phyloP scores from a whole-genome alignment of 176 grass and related monocot species.

The Chrysopogon serrulatus region DNA sequence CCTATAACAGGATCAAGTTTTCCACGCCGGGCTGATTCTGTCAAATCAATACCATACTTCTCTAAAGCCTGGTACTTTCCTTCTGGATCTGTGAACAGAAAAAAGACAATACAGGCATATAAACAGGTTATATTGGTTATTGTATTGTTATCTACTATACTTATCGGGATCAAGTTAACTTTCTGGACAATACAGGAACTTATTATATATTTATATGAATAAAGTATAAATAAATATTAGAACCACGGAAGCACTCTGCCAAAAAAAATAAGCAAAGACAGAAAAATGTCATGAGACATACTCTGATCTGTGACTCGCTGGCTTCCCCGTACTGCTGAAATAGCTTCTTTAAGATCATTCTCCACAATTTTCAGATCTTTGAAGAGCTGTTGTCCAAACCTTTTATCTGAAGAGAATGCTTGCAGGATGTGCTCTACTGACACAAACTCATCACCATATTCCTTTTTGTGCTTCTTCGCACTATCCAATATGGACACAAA shows the following conservation, averaged over 20 bases:
- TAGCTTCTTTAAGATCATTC: conserved; percentile 67
- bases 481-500: conserved; percentile 65
- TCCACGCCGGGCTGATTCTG: conserved; percentile 76
- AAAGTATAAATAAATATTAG: neutral
- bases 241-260: neutral
- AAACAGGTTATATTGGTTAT: neutral
- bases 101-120: neutral
- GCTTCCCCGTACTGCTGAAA: conserved; percentile 69
- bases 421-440: conserved; percentile 85
- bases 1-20: conserved; percentile 96
- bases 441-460: conserved; percentile 85
- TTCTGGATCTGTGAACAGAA: conserved; percentile 72
- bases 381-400: conserved; percentile 86
- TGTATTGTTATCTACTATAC: neutral
- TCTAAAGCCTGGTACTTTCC: conserved; percentile 88
- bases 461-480: conserved; percentile 77
- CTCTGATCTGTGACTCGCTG: conserved; percentile 96
- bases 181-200: neutral
- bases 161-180: neutral
- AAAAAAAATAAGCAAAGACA: neutral
- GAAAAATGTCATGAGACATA: conserved; percentile 26
- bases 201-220: neutral
- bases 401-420: conserved; percentile 74
- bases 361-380: conserved; percentile 74
- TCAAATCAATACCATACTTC: conserved; percentile 96